These are phyloP conservation scores for Microbotryum scabiosae DNA, from an alignment of 1,284 basidiomycete species.

Conservation along the genomic window DNA sequence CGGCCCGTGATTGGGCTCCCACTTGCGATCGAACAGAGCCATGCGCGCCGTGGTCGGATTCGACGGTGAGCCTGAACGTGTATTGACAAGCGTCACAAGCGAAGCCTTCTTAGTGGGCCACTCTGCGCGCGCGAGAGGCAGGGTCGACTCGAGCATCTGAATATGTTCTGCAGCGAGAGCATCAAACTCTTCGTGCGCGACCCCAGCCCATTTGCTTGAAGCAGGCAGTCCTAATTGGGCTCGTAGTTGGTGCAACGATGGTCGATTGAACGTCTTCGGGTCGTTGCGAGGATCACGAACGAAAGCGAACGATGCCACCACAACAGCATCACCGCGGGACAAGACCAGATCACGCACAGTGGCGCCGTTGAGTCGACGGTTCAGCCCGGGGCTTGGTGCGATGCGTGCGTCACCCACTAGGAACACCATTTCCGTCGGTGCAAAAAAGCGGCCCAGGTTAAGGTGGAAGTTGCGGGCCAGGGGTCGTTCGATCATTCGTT, in stretches of 20 bases:
- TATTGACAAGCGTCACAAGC: slow-evolving; percentile 31
- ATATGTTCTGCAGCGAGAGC: slow-evolving; percentile 27
- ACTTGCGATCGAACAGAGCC: slow-evolving; percentile 33
- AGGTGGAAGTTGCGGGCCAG: slow-evolving; percentile 35
- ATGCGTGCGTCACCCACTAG: slow-evolving; percentile 35
- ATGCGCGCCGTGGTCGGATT: slow-evolving; percentile 18
- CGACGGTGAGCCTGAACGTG: slow-evolving; percentile 14
- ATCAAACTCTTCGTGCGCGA: slow-evolving; percentile 23
- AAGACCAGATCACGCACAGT: slow-evolving; percentile 29
- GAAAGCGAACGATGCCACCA: slow-evolving; percentile 35
- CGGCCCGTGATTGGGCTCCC: slow-evolving; percentile 34
- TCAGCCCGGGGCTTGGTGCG: slow-evolving; percentile 28
- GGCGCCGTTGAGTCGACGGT: slow-evolving; percentile 16
- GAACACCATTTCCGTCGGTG: slow-evolving; percentile 35
- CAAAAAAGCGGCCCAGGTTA: slow-evolving; percentile 38
- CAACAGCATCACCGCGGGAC: slow-evolving; percentile 33
- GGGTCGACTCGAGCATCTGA: slow-evolving; percentile 16
- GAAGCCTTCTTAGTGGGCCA: slow-evolving; percentile 33
- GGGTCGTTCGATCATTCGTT: slow-evolving; percentile 34
- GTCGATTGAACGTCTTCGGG: not conserved
- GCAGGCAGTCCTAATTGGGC: slow-evolving; percentile 12
- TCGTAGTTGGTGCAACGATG: slow-evolving; percentile 15
- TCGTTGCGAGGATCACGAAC: slow-evolving; percentile 20
- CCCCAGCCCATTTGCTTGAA: slow-evolving; percentile 13
- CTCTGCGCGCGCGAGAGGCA: slow-evolving; percentile 24